Evolutionary conservation across 768 basidiomycete genomes (phyloP), one percentile per base, ranked within the genome.

Genomic region (Leccinum subtestaceum): DNA sequence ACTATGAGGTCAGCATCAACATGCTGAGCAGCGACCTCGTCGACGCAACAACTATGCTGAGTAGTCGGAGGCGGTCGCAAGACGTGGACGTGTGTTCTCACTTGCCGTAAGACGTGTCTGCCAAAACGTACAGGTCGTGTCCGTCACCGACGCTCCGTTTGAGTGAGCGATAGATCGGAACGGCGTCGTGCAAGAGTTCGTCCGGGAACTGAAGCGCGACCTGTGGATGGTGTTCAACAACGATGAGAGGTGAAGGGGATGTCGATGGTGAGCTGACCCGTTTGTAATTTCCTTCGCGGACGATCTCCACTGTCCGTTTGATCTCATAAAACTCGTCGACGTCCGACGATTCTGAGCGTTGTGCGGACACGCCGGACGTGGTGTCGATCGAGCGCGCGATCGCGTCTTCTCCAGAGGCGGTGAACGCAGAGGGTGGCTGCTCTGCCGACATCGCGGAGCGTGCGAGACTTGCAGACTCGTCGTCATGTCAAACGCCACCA

Each of bases 81-180:
- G 51, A 67, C 21, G 4, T 48, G 47, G 15, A 21, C 5, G 56
- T 36, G 9, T 45, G 43, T 45, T 19, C 64, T 64, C 76, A 86
- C 95, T 91, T 95, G 75, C 95, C 97, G 73, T 98, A 98, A 4
- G 95, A 96, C 21, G 95, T 98, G 74, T 99, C 96, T 12, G 95
- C 96, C n/a, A 98, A 80, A 5, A 97, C 88, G 70, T 93, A 96
- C 23, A 93, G 76, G 65, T 95, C 89, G 53, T 76, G 77, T 19
- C 51, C 70, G 1, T 63, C 52, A 48, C 79, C 76, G 23, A 85
- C 69, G 56, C 67, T 72, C 2, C 69, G 68, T 67, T 87, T 90
- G 36, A 99, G 79, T 4, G 75, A 69, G 40, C 83, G 80, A 70
- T 87, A 95, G 27, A 98, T 87, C 2, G 87, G 86, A 15, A 98